Base-by-base conservation (phyloP, 306 rosid genomes). In the Lupinus albus region DNA sequence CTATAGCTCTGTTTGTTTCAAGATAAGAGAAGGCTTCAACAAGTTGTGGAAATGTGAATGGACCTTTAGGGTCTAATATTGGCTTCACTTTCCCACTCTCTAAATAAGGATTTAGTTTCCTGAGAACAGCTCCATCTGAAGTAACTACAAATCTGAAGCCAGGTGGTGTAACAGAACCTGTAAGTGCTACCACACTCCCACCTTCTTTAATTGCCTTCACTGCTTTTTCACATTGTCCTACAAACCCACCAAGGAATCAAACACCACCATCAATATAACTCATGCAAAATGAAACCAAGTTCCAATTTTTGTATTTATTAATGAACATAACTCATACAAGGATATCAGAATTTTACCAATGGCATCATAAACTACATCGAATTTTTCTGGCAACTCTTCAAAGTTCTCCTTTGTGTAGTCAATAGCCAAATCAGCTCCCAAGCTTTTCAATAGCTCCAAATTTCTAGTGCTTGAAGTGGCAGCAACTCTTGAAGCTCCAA, bases 111-210 rank as follows among this genome's bases (percentile, higher is more conserved):
- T 88, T 93, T 35, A 93, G 78, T 69, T 93, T 89, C 86, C 75
- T 89, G 41, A 93, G 55, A 70, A 88, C 94, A 3, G 65, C 90
- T 51, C 98, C 98, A 52, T 93, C 78, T 6, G 98, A 89, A 30
- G 96, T 88, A 3, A 93, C 96, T 3, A 93, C 97, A 71, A 89
- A 93, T 85, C 99, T 88, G 86, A 93, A 93, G 4, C 97, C 99
- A 32, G 99, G 95, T 20, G 97, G 87, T 11, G 94, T 90, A 39
- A 93, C 87, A 0, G 94, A 96, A 2, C 99, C 99, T 2, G 97
- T 93, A 10, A 89, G 69, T 11, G 85, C 98, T 30, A 89, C 98
- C 56, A 93, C 97, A 44, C 88, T 83, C 0, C 98, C 98, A n/a
- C 89, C 97, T 79, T 89, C 95, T 84, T 88, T 87, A 65, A 92